Percentiles rank a stretch among this genome's conserved stretches.
These are phyloP conservation scores for Cercophora newfieldiana DNA, from an alignment of 495 filamentous ascomycete genomes.

Conservation along the genomic window DNA sequence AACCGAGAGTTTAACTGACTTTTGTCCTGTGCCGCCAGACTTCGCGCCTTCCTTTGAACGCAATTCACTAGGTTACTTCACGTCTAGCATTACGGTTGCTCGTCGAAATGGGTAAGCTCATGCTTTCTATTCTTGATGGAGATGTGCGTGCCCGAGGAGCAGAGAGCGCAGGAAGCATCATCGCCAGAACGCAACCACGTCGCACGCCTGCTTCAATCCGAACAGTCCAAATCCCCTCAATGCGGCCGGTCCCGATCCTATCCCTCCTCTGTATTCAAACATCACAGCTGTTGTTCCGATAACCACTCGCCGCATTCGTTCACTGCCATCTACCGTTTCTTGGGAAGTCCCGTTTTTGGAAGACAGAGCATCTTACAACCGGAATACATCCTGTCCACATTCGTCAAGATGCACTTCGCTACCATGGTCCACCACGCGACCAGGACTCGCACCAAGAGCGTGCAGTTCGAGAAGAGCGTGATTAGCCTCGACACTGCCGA, in stretches of 20 bases:
- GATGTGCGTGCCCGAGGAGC: constrained; percentile 26
- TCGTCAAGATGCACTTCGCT: constrained; percentile 40
- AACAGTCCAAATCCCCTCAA: constrained; percentile 19
- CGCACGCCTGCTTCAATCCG: constrained; percentile 21
- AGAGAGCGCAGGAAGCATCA: constrained; percentile 32
- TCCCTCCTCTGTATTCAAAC: constrained; percentile 17
- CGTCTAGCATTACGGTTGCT: constrained; percentile 15
- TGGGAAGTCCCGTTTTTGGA: constrained; percentile 36
- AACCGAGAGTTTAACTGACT: constrained; percentile 26
- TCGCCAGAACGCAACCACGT: constrained; percentile 25
- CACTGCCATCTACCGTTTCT: constrained; percentile 37
- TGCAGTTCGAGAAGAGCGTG: constrained; percentile 45
- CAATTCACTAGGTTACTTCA: constrained; percentile 6
- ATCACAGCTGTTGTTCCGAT: constrained; percentile 24
- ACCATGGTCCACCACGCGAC: constrained; percentile 45
- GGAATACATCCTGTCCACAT: constrained; percentile 37
- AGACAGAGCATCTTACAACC: constrained; percentile 33
- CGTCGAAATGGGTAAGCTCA: constrained; percentile 53
- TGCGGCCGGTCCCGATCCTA: constrained; percentile 6
- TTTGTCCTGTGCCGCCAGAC: constrained; percentile 25
- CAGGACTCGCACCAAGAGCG: constrained; percentile 45
- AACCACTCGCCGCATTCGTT: constrained; percentile 26
- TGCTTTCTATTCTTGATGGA: constrained; percentile 34
- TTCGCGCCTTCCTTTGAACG: constrained; percentile 30
- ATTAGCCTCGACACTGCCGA: constrained; percentile 29